Conservation (phyloP, 2,329 filamentous ascomycete species). For the Monilinia aucupariae region DNA sequence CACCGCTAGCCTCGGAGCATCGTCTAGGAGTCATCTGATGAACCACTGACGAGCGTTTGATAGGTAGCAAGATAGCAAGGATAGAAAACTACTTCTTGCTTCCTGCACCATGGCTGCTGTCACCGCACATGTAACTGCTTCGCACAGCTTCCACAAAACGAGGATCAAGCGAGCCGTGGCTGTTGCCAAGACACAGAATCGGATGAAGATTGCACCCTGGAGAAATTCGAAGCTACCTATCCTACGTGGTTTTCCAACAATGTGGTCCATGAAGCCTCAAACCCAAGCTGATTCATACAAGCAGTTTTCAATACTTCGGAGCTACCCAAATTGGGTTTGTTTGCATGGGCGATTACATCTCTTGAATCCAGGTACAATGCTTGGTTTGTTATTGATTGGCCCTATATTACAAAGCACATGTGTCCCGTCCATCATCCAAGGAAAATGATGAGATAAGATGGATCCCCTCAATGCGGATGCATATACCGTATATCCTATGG, state of each 20-base stretch:
- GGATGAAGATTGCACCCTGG: slow-evolving; percentile 18
- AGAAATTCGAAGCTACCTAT: slow-evolving; percentile 7
- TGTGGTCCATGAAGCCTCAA: slow-evolving; percentile 8
- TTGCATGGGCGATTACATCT: slow-evolving; percentile 12
- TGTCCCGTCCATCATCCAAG: slow-evolving; percentile 7
- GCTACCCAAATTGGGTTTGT: slow-evolving; percentile 1
- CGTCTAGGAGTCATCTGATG: slow-evolving; percentile 12
- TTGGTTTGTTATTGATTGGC: slow-evolving; percentile 6
- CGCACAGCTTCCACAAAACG: slow-evolving; percentile 13
- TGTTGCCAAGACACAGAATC: slow-evolving; percentile 17
- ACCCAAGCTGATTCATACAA: slow-evolving; percentile 6
- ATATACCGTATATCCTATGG: not conserved
- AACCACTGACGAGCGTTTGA: slow-evolving; percentile 8
- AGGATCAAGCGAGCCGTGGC: slow-evolving; percentile 17
- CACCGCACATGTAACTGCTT: slow-evolving; percentile 14
- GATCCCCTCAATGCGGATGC: not conserved
- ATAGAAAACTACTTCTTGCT: not conserved
- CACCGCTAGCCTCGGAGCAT: slow-evolving; percentile 3
- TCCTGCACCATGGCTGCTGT: slow-evolving; percentile 11
- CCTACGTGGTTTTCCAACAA: slow-evolving; percentile 10
- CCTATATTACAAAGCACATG: slow-evolving; percentile 4
- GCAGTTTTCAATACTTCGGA: slow-evolving; percentile 16
- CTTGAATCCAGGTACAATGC: not conserved
- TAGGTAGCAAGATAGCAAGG: slow-evolving; percentile 12
- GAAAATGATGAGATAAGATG: slow-evolving; percentile 17